phyloP scores from a whole-genome alignment of 148 eudicot genomes.

The Simmondsia chinensis region DNA sequence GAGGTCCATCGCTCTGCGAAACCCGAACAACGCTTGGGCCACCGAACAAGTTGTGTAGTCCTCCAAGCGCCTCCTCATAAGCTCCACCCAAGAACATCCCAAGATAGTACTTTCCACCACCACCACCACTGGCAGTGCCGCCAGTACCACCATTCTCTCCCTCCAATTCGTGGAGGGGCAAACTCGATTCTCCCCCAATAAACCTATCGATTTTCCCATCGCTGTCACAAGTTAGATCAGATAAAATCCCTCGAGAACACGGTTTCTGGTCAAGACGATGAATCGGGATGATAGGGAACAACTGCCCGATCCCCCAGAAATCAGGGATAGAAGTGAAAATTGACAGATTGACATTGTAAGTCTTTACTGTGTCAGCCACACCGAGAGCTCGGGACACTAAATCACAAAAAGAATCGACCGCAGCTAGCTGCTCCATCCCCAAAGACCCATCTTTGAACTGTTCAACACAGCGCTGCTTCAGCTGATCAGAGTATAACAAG shows the following conservation, averaged over 20 bases:
- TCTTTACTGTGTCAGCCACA: conserved; percentile 35
- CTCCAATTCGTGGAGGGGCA: conserved; percentile 70
- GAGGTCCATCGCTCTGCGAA: conserved; percentile 72
- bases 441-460: conserved; percentile 74
- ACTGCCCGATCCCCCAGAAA: conserved; percentile 87
- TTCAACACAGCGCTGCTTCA: conserved; percentile 73
- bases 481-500: conserved; percentile 45
- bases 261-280: conserved; percentile 74
- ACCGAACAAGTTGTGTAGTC: conserved; percentile 85
- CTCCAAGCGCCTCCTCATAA: conserved; percentile 95
- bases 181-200: conserved; percentile 70
- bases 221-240: conserved; percentile 93
- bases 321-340: conserved; percentile 92
- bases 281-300: conserved; percentile 74
- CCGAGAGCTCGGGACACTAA: conserved; percentile 51
- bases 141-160: conserved; percentile 25
- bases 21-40: conserved; percentile 89
- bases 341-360: conserved; percentile 77
- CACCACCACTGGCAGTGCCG: no score
- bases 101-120: conserved; percentile 41
- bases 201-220: conserved; percentile 87
- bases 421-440: conserved; percentile 74
- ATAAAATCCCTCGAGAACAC: conserved; percentile 40
- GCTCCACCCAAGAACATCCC: conserved; percentile 99
- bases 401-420: conserved; percentile 65